A percentile compares a stretch with the other conserved stretches of the same genome.
phyloP scores from a whole-genome alignment of 1,284 basidiomycete genomes.

The Cutaneotrichosporon dermatis region DNA sequence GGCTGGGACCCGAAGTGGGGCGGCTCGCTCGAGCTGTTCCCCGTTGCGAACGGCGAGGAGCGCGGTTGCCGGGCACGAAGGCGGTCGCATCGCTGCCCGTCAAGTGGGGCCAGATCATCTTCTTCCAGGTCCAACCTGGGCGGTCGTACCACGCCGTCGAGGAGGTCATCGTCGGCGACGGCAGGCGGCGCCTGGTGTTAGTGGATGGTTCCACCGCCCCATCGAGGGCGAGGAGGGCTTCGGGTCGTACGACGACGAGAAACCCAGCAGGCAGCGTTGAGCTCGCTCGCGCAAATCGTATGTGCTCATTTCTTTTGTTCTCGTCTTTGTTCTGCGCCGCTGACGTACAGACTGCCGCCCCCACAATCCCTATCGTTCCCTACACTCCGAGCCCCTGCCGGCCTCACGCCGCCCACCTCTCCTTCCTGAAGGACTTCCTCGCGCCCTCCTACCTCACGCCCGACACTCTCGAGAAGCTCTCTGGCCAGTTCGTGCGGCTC shows the following conservation, averaged over 20 bases:
- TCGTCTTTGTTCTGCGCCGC: not conserved
- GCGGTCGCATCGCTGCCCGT: conserved; percentile 38
- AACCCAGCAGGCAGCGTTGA: conserved; percentile 65
- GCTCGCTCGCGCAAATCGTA: conserved; percentile 49
- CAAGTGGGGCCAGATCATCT: conserved; percentile 94
- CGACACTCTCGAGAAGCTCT: conserved; percentile 74
- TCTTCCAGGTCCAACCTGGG: conserved; percentile 75
- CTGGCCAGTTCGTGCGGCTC: conserved; percentile 84
- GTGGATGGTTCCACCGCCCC: conserved; percentile 94
- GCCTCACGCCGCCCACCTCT: conserved; percentile 60
- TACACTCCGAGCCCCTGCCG: conserved; percentile 46
- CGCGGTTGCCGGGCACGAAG: conserved; percentile 45
- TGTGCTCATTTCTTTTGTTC: not conserved
- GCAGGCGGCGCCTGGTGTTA: conserved; percentile 73
- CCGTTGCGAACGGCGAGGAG: conserved; percentile 51
- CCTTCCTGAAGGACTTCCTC: conserved; percentile 74
- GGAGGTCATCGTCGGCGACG: conserved; percentile 82
- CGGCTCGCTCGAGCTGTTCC: conserved; percentile 93
- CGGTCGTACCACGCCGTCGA: conserved; percentile 95
- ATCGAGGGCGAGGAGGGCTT: conserved; percentile 88
- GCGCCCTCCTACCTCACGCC: conserved; percentile 85
- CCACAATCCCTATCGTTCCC: conserved; percentile 48
- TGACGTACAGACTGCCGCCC: conserved; percentile 58
- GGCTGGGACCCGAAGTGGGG: conserved; percentile 79
- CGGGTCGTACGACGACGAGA: conserved; percentile 57